Conservation (phyloP, 2,329 filamentous ascomycete species). For the Aspergillus ochraceoroseus region DNA sequence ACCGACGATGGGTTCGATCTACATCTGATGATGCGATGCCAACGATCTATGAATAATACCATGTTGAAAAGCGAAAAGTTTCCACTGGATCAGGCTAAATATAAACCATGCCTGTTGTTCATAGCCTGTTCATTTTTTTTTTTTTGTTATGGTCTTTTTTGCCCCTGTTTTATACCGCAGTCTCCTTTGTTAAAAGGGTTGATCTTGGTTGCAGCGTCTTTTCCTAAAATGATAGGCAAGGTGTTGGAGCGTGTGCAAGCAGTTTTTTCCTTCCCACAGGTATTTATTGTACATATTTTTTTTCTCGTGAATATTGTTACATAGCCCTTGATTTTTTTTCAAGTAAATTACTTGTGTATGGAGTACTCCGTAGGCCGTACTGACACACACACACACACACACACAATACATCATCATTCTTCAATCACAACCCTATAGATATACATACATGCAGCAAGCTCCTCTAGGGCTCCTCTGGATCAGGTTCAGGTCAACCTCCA, state of each 20-base stretch:
- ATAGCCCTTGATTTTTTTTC: not conserved
- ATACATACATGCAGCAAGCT: no score
- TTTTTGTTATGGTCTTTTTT: constrained; percentile 9
- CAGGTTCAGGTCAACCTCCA: no score
- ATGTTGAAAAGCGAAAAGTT: constrained; percentile 9
- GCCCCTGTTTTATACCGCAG: constrained; percentile 1
- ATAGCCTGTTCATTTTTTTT: constrained; percentile 3
- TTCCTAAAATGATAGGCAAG: constrained; percentile 18
- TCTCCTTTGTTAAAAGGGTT: constrained; percentile 4
- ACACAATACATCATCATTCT: no score
- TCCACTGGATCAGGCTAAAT: no score
- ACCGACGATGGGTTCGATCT: constrained; percentile 8
- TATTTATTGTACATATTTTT: constrained; percentile 20
- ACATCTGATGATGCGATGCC: constrained; percentile 20
- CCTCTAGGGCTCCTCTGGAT: no score
- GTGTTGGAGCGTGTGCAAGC: constrained; percentile 21
- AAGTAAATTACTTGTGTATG: not conserved
- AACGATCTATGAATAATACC: constrained; percentile 17
- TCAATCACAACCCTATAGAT: no score
- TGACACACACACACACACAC: no score
- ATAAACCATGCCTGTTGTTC: no score
- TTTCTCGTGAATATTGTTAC: constrained; percentile 11
- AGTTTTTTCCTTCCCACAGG: constrained; percentile 5
- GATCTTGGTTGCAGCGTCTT: constrained; percentile 17
- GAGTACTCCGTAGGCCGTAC: no score